Conservation (phyloP, 176 grass and related monocot genomes). For the Luzula sylvatica region DNA sequence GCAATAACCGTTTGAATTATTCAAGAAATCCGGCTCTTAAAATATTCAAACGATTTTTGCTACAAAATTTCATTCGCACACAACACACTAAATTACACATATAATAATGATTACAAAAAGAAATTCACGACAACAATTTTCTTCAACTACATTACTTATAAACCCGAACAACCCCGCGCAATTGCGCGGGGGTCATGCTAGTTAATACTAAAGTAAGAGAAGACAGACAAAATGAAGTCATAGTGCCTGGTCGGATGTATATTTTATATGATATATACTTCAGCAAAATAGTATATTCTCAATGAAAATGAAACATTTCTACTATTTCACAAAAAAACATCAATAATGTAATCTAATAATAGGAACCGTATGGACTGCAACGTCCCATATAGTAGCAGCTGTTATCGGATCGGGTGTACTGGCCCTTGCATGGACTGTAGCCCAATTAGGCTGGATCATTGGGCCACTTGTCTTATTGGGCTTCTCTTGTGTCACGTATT, state of each 20-base stretch:
- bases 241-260: background rate
- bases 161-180: too few species aligned
- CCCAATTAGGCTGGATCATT: constrained; percentile 77
- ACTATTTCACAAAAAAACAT: background rate
- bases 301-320: background rate
- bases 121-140: too few species aligned
- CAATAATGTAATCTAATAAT: background rate
- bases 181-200: too few species aligned
- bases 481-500: constrained; percentile 87
- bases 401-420: constrained; percentile 85
- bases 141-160: too few species aligned
- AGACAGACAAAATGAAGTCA: background rate
- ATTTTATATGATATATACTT: background rate
- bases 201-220: background rate
- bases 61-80: too few species aligned
- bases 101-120: too few species aligned
- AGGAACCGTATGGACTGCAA: constrained; percentile 96
- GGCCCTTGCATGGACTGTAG: constrained; percentile 87
- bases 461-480: constrained; percentile 54
- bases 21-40: too few species aligned
- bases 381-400: constrained; percentile 77
- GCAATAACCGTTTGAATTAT: too few species aligned
- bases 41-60: too few species aligned
- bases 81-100: too few species aligned
- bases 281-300: background rate